These are phyloP conservation scores for Mucor mucedo DNA, from an alignment of 371 early-diverging fungal species.

Conservation along the genomic window DNA sequence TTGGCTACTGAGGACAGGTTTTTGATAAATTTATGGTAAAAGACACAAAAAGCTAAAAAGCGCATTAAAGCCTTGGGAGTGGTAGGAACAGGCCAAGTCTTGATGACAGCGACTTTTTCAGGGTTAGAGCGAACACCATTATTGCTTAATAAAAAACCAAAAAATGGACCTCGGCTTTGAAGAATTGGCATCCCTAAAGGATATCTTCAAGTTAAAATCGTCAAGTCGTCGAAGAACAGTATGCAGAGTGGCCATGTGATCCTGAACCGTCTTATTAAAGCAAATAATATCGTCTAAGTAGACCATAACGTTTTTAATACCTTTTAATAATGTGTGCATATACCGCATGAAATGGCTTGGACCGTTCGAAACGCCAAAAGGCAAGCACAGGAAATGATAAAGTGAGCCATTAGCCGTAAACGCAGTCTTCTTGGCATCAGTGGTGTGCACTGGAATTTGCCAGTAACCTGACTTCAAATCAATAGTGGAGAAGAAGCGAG, in stretches of 20 bases:
- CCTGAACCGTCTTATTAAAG: constrained; percentile 38
- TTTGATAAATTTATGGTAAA: constrained; percentile 35
- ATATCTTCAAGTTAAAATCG: constrained; percentile 31
- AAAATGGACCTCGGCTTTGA: constrained; percentile 32
- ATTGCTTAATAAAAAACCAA: constrained; percentile 44
- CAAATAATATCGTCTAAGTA: constrained; percentile 57
- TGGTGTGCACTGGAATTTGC: constrained; percentile 26
- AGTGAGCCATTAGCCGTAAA: constrained; percentile 35
- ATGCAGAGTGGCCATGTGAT: constrained; percentile 41
- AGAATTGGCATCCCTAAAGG: constrained; percentile 51
- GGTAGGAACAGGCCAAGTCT: constrained; percentile 35
- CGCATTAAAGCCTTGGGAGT: constrained; percentile 22
- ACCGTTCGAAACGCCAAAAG: constrained; percentile 52
- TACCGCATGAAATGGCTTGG: constrained; percentile 47
- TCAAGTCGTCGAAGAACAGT: constrained; percentile 35
- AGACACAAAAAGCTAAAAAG: constrained; percentile 33
- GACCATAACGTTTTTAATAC: constrained; percentile 6
- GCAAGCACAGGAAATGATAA: constrained; percentile 49
- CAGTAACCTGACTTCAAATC: constrained; percentile 52
- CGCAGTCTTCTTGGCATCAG: constrained; percentile 33
- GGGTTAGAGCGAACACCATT: constrained; percentile 36
- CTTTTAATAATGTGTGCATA: constrained; percentile 34
- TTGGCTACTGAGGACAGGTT: constrained; percentile 1
- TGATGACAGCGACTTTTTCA: constrained; percentile 31
- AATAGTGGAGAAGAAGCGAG: constrained; percentile 29